Conservation (phyloP, 345 rosid species). For the Kandelia obovata region DNA sequence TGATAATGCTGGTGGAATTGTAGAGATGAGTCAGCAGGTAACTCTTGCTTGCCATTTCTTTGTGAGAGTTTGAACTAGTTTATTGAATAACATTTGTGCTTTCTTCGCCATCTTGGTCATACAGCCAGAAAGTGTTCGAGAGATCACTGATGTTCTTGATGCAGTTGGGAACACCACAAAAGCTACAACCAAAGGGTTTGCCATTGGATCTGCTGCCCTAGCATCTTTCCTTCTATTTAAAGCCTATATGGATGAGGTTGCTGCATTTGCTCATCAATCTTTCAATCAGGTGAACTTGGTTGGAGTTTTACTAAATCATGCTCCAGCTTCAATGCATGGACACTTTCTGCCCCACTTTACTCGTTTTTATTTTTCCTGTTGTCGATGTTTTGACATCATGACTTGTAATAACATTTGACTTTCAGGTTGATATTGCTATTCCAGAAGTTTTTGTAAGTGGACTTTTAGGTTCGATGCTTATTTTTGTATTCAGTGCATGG, state of each 20-base stretch:
- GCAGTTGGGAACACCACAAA: conserved; percentile 99
- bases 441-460: conserved; percentile 97
- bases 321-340: background rate
- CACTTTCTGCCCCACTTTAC: background rate
- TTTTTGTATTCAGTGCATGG: conserved; percentile 91
- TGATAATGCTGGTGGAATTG: conserved; percentile 99
- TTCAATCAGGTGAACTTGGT: conserved; percentile 63
- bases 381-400: background rate
- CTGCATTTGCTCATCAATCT: conserved; percentile 67
- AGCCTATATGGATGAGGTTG: conserved; percentile 99
- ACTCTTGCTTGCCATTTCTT: conserved; percentile 13
- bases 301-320: conserved; percentile 8
- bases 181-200: conserved; percentile 99
- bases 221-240: conserved; percentile 98
- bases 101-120: conserved; percentile 5
- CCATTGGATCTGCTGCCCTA: conserved; percentile 99
- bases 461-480: conserved; percentile 93
- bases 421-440: conserved; percentile 94
- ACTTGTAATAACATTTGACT: conserved; percentile 7
- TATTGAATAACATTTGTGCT: background rate
- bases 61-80: background rate
- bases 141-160: conserved; percentile 95
- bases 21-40: conserved; percentile 99
- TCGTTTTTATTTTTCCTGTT: background rate
- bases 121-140: conserved; percentile 96